These are phyloP conservation scores for Lachancea thermotolerans DNA, from an alignment of 805 yeast species.

Conservation along the genomic window DNA sequence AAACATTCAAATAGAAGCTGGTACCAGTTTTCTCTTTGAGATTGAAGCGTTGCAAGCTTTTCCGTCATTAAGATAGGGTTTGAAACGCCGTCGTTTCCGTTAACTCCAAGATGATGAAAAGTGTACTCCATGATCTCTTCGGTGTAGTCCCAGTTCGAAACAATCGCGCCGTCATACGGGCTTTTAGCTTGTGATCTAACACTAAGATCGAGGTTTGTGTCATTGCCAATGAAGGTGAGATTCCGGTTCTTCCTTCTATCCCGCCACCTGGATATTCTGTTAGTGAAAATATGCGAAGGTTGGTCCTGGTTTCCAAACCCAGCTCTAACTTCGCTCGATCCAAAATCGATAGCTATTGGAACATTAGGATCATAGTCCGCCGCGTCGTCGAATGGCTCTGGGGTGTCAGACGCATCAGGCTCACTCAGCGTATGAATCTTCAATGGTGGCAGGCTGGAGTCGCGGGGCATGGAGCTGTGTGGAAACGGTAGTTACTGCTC, in stretches of 20 bases:
- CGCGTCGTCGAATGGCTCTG: slow-evolving; percentile 29
- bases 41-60: slow-evolving; percentile 58
- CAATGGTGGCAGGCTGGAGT: slow-evolving; percentile 25
- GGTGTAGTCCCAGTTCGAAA: slow-evolving; percentile 88
- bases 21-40: slow-evolving; percentile 68
- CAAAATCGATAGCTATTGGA: slow-evolving; percentile 89
- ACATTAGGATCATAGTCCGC: slow-evolving; percentile 31
- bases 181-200: slow-evolving; percentile 61
- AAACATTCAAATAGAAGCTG: slow-evolving; percentile 84
- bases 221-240: slow-evolving; percentile 76
- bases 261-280: slow-evolving; percentile 63
- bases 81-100: slow-evolving; percentile 45
- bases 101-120: slow-evolving; percentile 70
- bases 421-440: slow-evolving; percentile 24
- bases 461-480: slow-evolving; percentile 6
- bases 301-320: slow-evolving; percentile 44
- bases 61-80: slow-evolving; percentile 83
- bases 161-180: slow-evolving; percentile 81
- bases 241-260: slow-evolving; percentile 63
- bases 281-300: slow-evolving; percentile 64
- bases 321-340: slow-evolving; percentile 52
- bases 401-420: slow-evolving; percentile 26
- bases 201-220: slow-evolving; percentile 62
- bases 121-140: slow-evolving; percentile 81
- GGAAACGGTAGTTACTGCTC: background rate